Base-by-base conservation (phyloP, 164 flowering plant species). In the Liquidambar formosana region DNA sequence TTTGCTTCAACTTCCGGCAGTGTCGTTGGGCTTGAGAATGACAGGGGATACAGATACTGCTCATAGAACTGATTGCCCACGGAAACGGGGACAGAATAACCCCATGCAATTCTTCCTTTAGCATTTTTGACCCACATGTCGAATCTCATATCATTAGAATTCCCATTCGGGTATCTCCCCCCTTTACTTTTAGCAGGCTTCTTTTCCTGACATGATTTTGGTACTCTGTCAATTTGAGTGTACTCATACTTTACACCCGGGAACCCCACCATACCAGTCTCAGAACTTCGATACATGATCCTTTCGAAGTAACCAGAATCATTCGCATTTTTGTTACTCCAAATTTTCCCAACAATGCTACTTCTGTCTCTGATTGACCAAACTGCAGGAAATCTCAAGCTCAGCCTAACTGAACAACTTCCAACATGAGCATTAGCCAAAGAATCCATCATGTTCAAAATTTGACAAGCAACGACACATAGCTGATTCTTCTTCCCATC, bases 401-500 rank as follows among this genome's bases (percentile, higher is more conserved):
- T 80, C 75, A 88, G 23, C 77, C 86, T 76, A 46, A 81, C 44
- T 6, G 87, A 77, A 69, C 96, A 91, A 74, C 87, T 85, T 22
- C 84, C 87, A 73, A 86, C 70, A 27, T 63, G 74, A 56, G 81
- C 81, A 70, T 70, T 64, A 5, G 51, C 54, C 48, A 78, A 70
- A 52, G 85, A 76, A 57, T 46, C 65, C 10, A 28, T 27, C 0
- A n/a, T 23, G 52, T 79, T 77, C 63, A 78, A n/a, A n/a, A n/a
- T n/a, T n/a, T n/a, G n/a, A n/a, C n/a, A n/a, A n/a, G n/a, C n/a
- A n/a, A n/a, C n/a, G 18, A 86, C 10, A 18, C 47, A 54, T 5
- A 86, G 64, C 66, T 14, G 71, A 56, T 77, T 82, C 53, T 62
- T 81, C 67, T 66, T 71, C 16, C 22, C 79, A 74, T 87, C 82